A percentile compares a stretch with the other conserved stretches of the same genome.
Evolutionary conservation across 805 yeast genomes (phyloP).

Genomic region (Wickerhamiella shivajii): DNA sequence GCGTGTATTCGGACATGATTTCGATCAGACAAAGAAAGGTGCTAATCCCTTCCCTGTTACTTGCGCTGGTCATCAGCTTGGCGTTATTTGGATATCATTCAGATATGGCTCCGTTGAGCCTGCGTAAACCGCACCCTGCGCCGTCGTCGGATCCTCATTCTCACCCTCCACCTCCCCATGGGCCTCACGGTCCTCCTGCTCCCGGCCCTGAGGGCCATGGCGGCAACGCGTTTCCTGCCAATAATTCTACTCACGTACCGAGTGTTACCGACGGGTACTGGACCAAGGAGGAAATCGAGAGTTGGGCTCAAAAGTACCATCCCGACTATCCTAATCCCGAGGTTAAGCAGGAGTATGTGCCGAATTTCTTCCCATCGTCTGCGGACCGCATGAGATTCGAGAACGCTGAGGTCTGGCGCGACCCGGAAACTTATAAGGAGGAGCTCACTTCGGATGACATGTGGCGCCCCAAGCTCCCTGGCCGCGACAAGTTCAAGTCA

Average conservation of each 20-base stretch:
- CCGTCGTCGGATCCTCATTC: too few relatives aligned
- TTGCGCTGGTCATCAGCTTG: constrained; percentile 3
- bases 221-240: constrained; percentile 1
- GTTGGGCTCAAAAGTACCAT: neutral
- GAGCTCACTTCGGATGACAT: neutral
- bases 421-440: neutral
- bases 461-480: constrained; percentile 3
- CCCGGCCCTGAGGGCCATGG: neutral
- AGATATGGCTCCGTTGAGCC: too few relatives aligned
- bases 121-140: too few relatives aligned
- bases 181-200: neutral
- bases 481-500: constrained; percentile 1
- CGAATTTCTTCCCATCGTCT: neutral
- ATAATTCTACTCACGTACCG: neutral
- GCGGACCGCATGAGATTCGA: constrained; percentile 1
- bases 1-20: too few relatives aligned
- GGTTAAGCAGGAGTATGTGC: neutral
- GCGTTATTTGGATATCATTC: constrained; percentile 4
- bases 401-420: constrained; percentile 5
- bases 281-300: constrained; percentile 1
- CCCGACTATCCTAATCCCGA: neutral
- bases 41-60: constrained; percentile 3
- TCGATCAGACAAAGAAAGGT: constrained; percentile 3
- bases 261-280: too few relatives aligned
- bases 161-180: neutral